Conservation (phyloP, 2,329 filamentous ascomycete species). For the Colletotrichum acutatum region DNA sequence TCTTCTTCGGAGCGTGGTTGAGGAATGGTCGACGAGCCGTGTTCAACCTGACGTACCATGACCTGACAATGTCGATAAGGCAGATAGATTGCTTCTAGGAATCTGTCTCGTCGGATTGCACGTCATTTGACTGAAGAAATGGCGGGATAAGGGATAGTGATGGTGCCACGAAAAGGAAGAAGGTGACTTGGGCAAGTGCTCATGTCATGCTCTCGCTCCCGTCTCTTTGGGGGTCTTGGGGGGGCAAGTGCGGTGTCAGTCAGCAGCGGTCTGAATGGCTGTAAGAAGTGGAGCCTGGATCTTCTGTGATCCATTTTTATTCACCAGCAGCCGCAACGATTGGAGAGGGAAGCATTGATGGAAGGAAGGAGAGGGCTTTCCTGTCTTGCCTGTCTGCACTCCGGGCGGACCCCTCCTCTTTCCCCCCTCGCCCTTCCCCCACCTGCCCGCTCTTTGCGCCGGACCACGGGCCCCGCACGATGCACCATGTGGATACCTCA, state of each 20-base stretch:
- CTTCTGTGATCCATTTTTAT: conserved; percentile 1
- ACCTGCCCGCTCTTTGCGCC: conserved; percentile 27
- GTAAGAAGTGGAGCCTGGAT: conserved; percentile 1
- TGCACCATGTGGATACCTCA: conserved; percentile 4
- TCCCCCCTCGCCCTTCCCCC: neutral
- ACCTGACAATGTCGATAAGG: neutral
- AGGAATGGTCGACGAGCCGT: neutral
- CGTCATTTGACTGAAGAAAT: conserved; percentile 21
- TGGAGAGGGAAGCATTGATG: neutral
- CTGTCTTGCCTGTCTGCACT: neutral
- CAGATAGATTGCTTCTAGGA: neutral
- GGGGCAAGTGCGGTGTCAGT: conserved; percentile 18
- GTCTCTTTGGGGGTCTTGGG: conserved; percentile 1
- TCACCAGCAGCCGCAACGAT: neutral
- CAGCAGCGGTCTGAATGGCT: conserved; percentile 28
- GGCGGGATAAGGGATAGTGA: conserved; percentile 11
- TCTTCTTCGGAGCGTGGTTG: neutral
- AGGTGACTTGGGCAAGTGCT: conserved; percentile 27
- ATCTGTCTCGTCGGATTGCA: neutral
- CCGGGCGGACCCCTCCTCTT: conserved; percentile 10
- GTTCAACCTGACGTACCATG: neutral
- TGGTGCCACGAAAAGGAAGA: conserved; percentile 21
- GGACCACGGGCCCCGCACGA: conserved; percentile 26
- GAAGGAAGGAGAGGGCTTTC: neutral
- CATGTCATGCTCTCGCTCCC: conserved; percentile 28